Percentiles rank a stretch among this genome's conserved stretches.
These are phyloP conservation scores for Poa annua DNA, from an alignment of 176 grass and related monocot species.

Conservation along the genomic window DNA sequence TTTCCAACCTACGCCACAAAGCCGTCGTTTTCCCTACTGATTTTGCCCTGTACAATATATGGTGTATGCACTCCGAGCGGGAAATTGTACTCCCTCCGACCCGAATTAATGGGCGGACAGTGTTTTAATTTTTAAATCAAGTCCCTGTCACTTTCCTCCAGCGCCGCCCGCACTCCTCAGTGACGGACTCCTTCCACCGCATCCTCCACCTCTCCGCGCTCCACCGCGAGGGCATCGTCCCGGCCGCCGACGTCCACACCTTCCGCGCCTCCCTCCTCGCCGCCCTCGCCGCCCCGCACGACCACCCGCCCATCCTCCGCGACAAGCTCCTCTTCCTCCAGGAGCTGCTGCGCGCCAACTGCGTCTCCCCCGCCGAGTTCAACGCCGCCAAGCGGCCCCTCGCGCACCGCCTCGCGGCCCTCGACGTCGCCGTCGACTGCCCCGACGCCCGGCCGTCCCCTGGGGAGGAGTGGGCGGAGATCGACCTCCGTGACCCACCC, in stretches of 20 bases:
- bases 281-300: conserved; percentile 47
- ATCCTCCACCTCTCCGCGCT: conserved; percentile 85
- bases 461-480: no score
- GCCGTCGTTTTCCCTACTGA: conserved; percentile 5
- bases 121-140: no score
- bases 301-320: conserved; percentile 57
- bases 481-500: no score
- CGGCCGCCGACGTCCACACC: conserved; percentile 66
- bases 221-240: conserved; percentile 86
- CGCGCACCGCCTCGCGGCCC: no score
- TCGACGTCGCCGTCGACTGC: no score
- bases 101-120: no score
- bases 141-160: no score
- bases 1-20: not conserved
- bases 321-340: conserved; percentile 97
- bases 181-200: conserved; percentile 78
- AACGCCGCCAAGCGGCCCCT: conserved; percentile 82
- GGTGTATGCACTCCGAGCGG: no score
- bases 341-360: conserved; percentile 83
- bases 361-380: conserved; percentile 81
- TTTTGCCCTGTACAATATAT: no score
- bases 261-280: conserved; percentile 73
- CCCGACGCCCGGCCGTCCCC: no score
- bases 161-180: no score
- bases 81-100: no score